Evolutionary conservation across 768 basidiomycete genomes (phyloP).

Genomic region (Kwoniella bestiolae): DNA sequence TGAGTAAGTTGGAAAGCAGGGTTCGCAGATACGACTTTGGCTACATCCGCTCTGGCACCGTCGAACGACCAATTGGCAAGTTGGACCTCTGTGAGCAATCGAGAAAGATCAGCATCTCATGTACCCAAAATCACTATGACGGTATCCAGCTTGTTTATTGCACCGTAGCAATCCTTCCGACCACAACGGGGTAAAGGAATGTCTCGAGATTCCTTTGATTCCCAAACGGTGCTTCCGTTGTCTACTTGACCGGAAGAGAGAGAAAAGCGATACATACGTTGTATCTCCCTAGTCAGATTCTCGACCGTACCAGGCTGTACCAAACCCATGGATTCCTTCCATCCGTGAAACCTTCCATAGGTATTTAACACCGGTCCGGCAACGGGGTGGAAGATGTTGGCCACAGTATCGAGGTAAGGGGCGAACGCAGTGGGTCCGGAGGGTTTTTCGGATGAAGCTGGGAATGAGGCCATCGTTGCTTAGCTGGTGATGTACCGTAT

Average conservation of each 20-base stretch:
- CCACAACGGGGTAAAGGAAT: too few species aligned
- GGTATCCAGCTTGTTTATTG: too few species aligned
- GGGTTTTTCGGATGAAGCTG: conserved; percentile 25
- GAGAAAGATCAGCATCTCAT: not conserved
- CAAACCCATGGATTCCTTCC: conserved; percentile 79
- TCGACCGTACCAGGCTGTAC: conserved; percentile 92
- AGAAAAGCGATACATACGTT: conserved; percentile 64
- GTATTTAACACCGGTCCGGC: conserved; percentile 66
- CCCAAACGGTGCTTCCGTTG: not conserved
- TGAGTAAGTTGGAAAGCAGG: conserved; percentile 99
- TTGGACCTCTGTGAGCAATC: conserved; percentile 71
- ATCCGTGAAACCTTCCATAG: conserved; percentile 75
- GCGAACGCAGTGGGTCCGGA: conserved; percentile 45
- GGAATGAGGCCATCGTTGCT: conserved; percentile 17
- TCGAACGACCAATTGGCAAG: conserved; percentile 95
- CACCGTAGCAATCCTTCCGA: too few species aligned
- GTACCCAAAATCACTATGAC: too few species aligned
- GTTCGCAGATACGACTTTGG: conserved; percentile 86
- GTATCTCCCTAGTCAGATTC: conserved; percentile 90
- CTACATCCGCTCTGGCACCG: conserved; percentile 93
- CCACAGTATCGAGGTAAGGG: conserved; percentile 54
- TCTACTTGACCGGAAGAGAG: not conserved
- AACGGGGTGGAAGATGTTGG: conserved; percentile 51
- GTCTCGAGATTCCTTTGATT: conserved; percentile 3
- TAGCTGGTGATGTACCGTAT: not conserved